Conservation (phyloP, 176 grass and related monocot genomes). For the Eragrostis nindensis region DNA sequence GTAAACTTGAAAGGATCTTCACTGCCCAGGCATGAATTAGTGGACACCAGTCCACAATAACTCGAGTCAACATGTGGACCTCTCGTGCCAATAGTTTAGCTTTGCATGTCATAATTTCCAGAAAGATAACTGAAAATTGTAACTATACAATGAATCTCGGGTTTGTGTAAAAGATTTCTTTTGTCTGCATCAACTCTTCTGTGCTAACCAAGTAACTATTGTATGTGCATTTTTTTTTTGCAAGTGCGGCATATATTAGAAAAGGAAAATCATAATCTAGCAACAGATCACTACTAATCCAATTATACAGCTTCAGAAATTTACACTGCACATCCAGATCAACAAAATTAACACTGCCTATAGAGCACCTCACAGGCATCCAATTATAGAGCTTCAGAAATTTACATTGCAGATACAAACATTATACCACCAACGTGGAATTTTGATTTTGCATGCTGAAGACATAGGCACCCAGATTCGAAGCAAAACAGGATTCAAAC, state of each 20-base stretch:
- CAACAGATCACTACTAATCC: not conserved
- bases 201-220: too few relatives aligned
- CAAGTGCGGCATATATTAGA: not conserved
- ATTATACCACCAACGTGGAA: not conserved
- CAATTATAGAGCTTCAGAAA: not conserved
- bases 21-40: not conserved
- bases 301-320: too few relatives aligned
- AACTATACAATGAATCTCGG: not conserved
- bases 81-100: conserved; percentile 6
- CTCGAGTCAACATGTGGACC: not conserved
- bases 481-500: conserved; percentile 2
- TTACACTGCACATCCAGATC: too few relatives aligned
- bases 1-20: too few relatives aligned
- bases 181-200: not conserved
- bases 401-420: not conserved
- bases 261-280: too few relatives aligned
- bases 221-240: not conserved
- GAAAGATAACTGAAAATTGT: conserved; percentile 7
- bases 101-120: not conserved
- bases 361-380: too few relatives aligned
- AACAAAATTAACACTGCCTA: too few relatives aligned
- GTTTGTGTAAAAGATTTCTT: not conserved
- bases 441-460: not conserved
- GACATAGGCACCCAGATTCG: not conserved
- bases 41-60: not conserved